Conservation (phyloP, 2,329 filamentous ascomycete genomes). For the Hypocrella siamensis region DNA sequence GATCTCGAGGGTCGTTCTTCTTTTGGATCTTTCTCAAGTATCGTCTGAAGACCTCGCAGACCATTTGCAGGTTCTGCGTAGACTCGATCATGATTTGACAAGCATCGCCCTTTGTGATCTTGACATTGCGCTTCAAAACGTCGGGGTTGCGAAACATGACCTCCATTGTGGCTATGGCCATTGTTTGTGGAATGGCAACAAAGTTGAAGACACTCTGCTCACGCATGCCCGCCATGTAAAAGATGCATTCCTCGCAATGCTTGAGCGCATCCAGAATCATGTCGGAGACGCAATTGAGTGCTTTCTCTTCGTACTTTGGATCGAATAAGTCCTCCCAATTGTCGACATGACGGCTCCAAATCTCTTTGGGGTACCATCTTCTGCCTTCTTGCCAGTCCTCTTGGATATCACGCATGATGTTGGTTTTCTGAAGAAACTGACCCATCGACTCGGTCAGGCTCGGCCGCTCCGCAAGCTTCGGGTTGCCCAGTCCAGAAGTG, state of each 20-base stretch:
- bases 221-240: slow-evolving; percentile 86
- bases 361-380: slow-evolving; percentile 88
- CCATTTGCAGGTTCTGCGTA: slow-evolving; percentile 71
- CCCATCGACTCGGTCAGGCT: slow-evolving; percentile 90
- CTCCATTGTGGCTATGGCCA: slow-evolving; percentile 93
- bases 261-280: slow-evolving; percentile 86
- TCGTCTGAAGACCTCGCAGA: slow-evolving; percentile 67
- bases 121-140: slow-evolving; percentile 77
- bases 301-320: slow-evolving; percentile 59
- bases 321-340: slow-evolving; percentile 84
- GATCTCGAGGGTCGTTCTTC: slow-evolving; percentile 89
- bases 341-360: slow-evolving; percentile 91
- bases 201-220: slow-evolving; percentile 99
- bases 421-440: slow-evolving; percentile 93
- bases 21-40: slow-evolving; percentile 72
- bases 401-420: slow-evolving; percentile 90
- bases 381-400: slow-evolving; percentile 82
- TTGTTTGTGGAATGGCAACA: slow-evolving; percentile 86
- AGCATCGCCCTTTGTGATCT: slow-evolving; percentile 90
- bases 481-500: slow-evolving; percentile 71
- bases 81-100: slow-evolving; percentile 85
- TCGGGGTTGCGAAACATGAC: slow-evolving; percentile 80
- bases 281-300: slow-evolving; percentile 75
- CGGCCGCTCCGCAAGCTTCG: slow-evolving; percentile 61
- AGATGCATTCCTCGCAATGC: slow-evolving; percentile 85